These are phyloP conservation scores for Wickerhamomyces hampshirensis DNA, from an alignment of 805 yeast species.

Conservation along the genomic window DNA sequence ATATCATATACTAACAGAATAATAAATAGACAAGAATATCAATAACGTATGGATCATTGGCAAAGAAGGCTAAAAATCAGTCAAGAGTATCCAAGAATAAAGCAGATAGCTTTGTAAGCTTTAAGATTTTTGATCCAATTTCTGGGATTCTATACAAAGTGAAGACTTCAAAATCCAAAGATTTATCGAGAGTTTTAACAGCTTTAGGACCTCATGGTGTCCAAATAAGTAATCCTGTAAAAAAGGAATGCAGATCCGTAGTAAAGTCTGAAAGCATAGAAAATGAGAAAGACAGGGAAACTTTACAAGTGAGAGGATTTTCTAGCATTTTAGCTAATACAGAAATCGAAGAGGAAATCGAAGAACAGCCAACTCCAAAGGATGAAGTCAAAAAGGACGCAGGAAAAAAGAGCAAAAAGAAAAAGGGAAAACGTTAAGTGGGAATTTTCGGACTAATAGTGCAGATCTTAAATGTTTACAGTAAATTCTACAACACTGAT, in stretches of 20 bases:
- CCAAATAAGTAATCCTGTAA: constrained; percentile 10
- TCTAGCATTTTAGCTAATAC: constrained; percentile 21
- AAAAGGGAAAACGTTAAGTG: constrained; percentile 23
- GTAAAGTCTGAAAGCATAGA: background rate
- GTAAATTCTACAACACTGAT: background rate
- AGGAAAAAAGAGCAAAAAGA: constrained; percentile 11
- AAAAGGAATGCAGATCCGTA: no score
- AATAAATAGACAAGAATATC: constrained; percentile 19
- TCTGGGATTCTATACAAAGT: constrained; percentile 59
- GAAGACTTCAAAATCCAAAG: constrained; percentile 58
- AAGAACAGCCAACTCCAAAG: constrained; percentile 4
- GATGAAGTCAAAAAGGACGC: constrained; percentile 5
- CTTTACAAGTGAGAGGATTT: constrained; percentile 17
- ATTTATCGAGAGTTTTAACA: constrained; percentile 64
- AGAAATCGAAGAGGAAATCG: constrained; percentile 17
- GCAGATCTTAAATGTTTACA: background rate
- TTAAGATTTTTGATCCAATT: constrained; percentile 63
- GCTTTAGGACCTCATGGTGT: constrained; percentile 68
- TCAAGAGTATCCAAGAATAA: constrained; percentile 8
- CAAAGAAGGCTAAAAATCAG: constrained; percentile 15
- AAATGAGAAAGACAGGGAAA: background rate
- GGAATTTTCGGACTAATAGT: no score
- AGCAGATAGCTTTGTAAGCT: constrained; percentile 23
- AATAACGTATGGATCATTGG: constrained; percentile 23
- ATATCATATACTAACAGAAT: background rate